Evolutionary conservation across 257 asterid species (phyloP).

Genomic region (Ballota nigra): DNA sequence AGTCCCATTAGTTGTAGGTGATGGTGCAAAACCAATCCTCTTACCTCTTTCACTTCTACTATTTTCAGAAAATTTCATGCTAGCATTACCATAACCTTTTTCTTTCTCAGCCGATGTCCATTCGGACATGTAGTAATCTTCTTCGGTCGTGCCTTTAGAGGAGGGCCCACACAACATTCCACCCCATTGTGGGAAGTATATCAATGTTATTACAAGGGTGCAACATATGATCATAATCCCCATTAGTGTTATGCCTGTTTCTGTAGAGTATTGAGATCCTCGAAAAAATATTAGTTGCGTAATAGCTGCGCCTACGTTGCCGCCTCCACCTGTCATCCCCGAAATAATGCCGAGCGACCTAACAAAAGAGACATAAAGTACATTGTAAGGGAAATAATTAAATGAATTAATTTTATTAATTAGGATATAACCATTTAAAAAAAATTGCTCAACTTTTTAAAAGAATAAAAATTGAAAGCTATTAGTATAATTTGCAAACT

Average conservation of each 20-base stretch:
- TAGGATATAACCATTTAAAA: no score
- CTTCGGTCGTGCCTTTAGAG: slow-evolving; percentile 53
- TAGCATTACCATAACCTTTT: slow-evolving; percentile 53
- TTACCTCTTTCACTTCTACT: slow-evolving; percentile 64
- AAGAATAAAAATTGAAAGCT: no score
- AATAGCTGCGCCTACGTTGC: slow-evolving; percentile 70
- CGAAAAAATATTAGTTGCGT: slow-evolving; percentile 80
- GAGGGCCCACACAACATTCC: slow-evolving; percentile 74
- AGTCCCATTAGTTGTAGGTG: no score
- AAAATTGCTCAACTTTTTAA: no score
- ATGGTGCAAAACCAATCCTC: slow-evolving; percentile 27
- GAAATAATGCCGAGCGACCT: slow-evolving; percentile 71
- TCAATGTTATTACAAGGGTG: slow-evolving; percentile 41
- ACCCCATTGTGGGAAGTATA: slow-evolving; percentile 95
- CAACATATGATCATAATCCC: slow-evolving; percentile 80
- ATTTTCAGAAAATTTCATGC: slow-evolving; percentile 76
- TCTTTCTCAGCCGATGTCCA: slow-evolving; percentile 60
- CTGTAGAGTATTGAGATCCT: slow-evolving; percentile 66
- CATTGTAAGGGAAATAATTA: no score
- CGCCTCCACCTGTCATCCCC: slow-evolving; percentile 93
- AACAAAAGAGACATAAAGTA: no score
- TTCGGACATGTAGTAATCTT: slow-evolving; percentile 77
- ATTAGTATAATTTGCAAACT: no score
- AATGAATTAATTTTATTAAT: no score
- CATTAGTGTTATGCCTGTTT: slow-evolving; percentile 68